A percentile compares a stretch with the other conserved stretches of the same genome.
Evolutionary conservation across 768 basidiomycete genomes (phyloP).

Genomic region (Dioszegia aurantiaca): DNA sequence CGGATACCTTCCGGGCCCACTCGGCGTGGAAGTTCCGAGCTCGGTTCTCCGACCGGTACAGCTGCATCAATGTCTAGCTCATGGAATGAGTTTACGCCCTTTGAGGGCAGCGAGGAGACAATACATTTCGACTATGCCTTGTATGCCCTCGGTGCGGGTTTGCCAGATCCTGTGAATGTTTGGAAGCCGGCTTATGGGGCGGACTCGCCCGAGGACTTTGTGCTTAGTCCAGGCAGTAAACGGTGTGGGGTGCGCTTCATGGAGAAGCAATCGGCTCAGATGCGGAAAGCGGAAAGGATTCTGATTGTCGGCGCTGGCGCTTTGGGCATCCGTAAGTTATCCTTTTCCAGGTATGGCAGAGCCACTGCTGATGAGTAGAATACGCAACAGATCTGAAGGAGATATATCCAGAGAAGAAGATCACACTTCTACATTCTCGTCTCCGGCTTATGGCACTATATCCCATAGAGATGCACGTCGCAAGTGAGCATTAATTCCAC

Average conservation of each 20-base stretch:
- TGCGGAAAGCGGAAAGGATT: constrained; percentile 45
- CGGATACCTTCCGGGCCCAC: not conserved
- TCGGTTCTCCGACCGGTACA: constrained; percentile 4
- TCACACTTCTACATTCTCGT: constrained; percentile 53
- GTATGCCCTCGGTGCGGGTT: constrained; percentile 47
- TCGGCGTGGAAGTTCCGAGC: not conserved
- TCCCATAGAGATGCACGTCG: constrained; percentile 48
- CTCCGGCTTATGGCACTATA: constrained; percentile 51
- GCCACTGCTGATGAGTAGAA: constrained; percentile 26
- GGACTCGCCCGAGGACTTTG: constrained; percentile 11
- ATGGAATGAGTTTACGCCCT: constrained; percentile 18
- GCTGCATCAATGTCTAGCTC: not conserved
- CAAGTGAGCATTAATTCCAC: constrained; percentile 28
- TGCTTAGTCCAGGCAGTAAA: constrained; percentile 41
- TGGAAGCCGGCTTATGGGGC: constrained; percentile 27
- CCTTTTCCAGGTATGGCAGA: too few relatives aligned
- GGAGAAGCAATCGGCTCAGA: constrained; percentile 38
- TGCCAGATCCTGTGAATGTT: constrained; percentile 50
- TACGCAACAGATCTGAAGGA: constrained; percentile 53
- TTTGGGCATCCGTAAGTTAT: constrained; percentile 52
- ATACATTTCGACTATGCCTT: constrained; percentile 48
- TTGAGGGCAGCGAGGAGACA: constrained; percentile 40
- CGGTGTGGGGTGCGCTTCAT: constrained; percentile 47
- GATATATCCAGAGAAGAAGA: constrained; percentile 47
- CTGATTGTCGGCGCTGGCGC: constrained; percentile 55